Evolutionary conservation across 148 eudicot species (phyloP).

Genomic region (Cornus suecica): DNA sequence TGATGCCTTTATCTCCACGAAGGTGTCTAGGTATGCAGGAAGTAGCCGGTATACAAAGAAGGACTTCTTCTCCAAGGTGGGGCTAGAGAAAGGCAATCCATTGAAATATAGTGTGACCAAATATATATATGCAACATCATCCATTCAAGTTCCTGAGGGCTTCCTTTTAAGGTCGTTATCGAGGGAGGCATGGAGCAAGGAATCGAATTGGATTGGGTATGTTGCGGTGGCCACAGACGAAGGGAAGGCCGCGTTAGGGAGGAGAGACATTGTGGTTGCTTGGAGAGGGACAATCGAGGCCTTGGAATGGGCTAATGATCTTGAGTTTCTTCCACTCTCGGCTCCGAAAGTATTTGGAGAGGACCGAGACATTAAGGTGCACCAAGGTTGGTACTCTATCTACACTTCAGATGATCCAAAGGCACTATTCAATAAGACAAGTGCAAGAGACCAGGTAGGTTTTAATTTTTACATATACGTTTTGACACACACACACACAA

Average conservation of each 20-base stretch:
- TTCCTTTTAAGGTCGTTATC: slow-evolving; percentile 59
- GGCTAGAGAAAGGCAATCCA: slow-evolving; percentile 37
- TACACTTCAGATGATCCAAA: slow-evolving; percentile 65
- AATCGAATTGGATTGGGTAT: slow-evolving; percentile 76
- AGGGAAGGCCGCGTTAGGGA: slow-evolving; percentile 45
- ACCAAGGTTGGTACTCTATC: slow-evolving; percentile 65
- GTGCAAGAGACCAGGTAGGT: slow-evolving; percentile 70
- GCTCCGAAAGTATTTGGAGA: slow-evolving; percentile 47
- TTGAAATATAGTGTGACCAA: slow-evolving; percentile 64
- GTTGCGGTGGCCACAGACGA: slow-evolving; percentile 74
- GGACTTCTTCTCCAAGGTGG: slow-evolving; percentile 37
- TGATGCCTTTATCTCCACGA: slow-evolving; percentile 54
- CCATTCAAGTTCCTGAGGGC: slow-evolving; percentile 49
- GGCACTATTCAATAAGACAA: slow-evolving; percentile 52
- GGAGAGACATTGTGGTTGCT: slow-evolving; percentile 69
- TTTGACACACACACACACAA: too few relatives aligned
- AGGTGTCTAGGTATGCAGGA: slow-evolving; percentile 62
- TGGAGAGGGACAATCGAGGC: slow-evolving; percentile 74
- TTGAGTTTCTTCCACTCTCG: slow-evolving; percentile 43
- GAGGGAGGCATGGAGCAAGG: slow-evolving; percentile 77
- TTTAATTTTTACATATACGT: too few relatives aligned
- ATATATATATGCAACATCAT: slow-evolving; percentile 73
- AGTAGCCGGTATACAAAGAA: slow-evolving; percentile 37
- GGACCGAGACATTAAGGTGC: slow-evolving; percentile 40
- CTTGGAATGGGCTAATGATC: slow-evolving; percentile 73